Evolutionary conservation across 768 basidiomycete species (phyloP).

Genomic region (Suillus spraguei): DNA sequence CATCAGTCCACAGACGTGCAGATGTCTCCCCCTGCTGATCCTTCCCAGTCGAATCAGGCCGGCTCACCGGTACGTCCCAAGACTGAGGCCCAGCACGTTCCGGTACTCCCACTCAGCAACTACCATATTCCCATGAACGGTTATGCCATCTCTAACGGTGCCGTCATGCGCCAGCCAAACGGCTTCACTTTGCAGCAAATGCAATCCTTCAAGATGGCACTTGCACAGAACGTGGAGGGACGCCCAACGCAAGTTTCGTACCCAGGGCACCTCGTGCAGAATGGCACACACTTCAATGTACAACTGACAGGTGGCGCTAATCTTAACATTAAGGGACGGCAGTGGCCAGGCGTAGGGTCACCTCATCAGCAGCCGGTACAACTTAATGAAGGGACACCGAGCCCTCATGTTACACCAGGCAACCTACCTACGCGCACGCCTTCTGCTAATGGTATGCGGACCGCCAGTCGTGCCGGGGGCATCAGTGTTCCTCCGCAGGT

Average conservation of each 20-base stretch:
- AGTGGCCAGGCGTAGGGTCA: conserved; percentile 38
- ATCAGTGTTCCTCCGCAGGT: conserved; percentile 20
- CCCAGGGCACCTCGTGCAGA: conserved; percentile 31
- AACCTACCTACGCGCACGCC: conserved; percentile 48
- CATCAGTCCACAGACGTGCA: conserved; percentile 25
- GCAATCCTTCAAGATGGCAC: conserved; percentile 59
- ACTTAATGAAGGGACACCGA: conserved; percentile 35
- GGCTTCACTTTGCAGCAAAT: conserved; percentile 58
- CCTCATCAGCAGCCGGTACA: conserved; percentile 26
- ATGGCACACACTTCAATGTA: conserved; percentile 33
- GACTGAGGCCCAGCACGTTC: conserved; percentile 46
- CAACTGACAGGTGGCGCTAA: conserved; percentile 27
- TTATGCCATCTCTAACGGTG: conserved; percentile 34
- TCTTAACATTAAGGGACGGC: conserved; percentile 41
- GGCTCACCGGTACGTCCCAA: conserved; percentile 50
- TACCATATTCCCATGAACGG: conserved; percentile 53
- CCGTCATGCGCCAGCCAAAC: conserved; percentile 40
- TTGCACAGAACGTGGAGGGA: conserved; percentile 41
- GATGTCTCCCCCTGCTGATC: conserved; percentile 19
- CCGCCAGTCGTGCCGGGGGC: conserved; percentile 35
- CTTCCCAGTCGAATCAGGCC: conserved; percentile 27
- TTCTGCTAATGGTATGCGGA: conserved; percentile 60
- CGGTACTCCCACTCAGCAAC: conserved; percentile 42
- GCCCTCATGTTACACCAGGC: conserved; percentile 42
- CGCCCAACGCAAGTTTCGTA: conserved; percentile 39